Conservation (phyloP, 2,329 filamentous ascomycete genomes). For the Neonectria punicea region DNA sequence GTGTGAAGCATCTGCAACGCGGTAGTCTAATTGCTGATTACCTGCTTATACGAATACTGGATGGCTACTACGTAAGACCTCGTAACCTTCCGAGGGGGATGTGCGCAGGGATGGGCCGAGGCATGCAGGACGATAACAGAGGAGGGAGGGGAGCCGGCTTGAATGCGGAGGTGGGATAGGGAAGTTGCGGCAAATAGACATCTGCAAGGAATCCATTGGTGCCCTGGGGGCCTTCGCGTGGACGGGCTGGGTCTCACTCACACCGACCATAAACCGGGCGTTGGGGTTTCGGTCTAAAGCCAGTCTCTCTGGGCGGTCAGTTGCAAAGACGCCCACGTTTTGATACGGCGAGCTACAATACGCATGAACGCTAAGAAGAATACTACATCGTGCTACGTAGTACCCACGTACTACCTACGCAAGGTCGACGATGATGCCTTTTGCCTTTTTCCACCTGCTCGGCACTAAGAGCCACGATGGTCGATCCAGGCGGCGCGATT, state of each 20-base stretch:
- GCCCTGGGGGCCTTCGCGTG: conserved; percentile 5
- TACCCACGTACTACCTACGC: background rate
- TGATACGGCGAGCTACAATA: background rate
- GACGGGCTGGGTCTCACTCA: background rate
- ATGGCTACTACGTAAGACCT: background rate
- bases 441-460: background rate
- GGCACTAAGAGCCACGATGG: conserved; percentile 7
- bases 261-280: conserved; percentile 16
- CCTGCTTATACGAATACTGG: background rate
- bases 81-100: conserved; percentile 7
- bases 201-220: conserved; percentile 13
- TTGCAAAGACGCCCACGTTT: background rate
- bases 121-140: conserved; percentile 24
- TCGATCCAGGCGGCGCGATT: conserved; percentile 8
- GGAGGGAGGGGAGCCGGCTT: conserved; percentile 12
- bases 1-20: background rate
- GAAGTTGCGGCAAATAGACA: conserved; percentile 22
- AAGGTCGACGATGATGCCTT: conserved; percentile 1
- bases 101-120: conserved; percentile 22
- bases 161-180: conserved; percentile 25
- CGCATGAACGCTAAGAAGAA: background rate
- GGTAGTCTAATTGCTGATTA: no score
- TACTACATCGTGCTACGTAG: background rate
- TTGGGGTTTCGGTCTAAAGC: background rate
- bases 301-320: background rate